phyloP scores from a whole-genome alignment of 352 stramenopile species.

The Saprolegnia diclina region DNA sequence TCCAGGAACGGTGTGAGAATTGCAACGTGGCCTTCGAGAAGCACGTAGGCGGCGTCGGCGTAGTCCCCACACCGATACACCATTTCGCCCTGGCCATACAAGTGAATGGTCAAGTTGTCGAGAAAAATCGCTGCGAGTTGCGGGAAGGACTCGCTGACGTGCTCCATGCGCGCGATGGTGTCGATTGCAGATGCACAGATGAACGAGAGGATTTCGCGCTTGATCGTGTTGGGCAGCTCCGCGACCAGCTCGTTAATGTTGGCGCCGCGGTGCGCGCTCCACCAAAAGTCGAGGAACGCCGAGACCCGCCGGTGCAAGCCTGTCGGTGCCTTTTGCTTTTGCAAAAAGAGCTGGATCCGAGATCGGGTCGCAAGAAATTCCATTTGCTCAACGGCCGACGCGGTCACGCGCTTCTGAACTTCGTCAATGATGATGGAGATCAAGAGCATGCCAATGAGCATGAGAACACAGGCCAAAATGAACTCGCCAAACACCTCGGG shows the following conservation, averaged over 20 bases:
- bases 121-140: conserved; percentile 37
- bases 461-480: conserved; percentile 47
- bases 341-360: conserved; percentile 60
- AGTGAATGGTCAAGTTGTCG: conserved; percentile 56
- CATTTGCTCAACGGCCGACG: conserved; percentile 66
- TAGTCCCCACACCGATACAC: conserved; percentile 20
- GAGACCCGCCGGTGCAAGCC: conserved; percentile 59
- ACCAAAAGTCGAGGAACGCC: conserved; percentile 69
- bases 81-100: conserved; percentile 26
- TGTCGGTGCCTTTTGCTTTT: conserved; percentile 50
- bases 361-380: conserved; percentile 57
- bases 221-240: conserved; percentile 54
- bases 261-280: conserved; percentile 56
- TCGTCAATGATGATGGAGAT: conserved; percentile 67
- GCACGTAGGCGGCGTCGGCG: conserved; percentile 10
- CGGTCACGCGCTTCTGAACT: conserved; percentile 70
- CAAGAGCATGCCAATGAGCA: conserved; percentile 70
- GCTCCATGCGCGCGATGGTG: conserved; percentile 46
- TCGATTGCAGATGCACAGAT: conserved; percentile 57
- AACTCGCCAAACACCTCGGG: conserved; percentile 49
- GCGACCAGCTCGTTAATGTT: conserved; percentile 52
- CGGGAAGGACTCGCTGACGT: conserved; percentile 10
- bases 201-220: conserved; percentile 51
- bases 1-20: neutral
- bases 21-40: conserved; percentile 5